Conservation (phyloP, 2,329 filamentous ascomycete species). For the Microdochium paspali region DNA sequence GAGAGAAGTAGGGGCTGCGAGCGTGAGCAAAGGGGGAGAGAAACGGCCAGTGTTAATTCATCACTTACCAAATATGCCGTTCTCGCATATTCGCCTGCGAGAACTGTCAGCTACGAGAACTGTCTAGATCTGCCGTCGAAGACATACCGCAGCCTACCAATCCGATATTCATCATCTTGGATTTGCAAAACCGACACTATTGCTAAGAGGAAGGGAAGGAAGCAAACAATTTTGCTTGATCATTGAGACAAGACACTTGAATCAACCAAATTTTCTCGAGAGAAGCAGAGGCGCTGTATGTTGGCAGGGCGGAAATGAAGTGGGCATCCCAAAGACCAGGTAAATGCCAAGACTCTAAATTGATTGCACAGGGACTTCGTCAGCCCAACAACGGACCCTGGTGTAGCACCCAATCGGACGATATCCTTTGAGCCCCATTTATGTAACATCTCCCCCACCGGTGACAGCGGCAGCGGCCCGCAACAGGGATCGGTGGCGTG, state of each 20-base stretch:
- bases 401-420: neutral
- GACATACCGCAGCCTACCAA: neutral
- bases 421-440: neutral
- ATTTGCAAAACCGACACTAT: neutral
- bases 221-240: neutral
- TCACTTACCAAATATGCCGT: neutral
- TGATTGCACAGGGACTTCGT: too few species aligned
- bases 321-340: neutral
- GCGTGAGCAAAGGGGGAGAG: neutral
- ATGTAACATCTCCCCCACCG: neutral
- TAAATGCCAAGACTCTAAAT: neutral
- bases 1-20: neutral
- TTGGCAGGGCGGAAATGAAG: neutral
- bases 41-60: neutral
- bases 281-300: neutral
- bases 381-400: neutral
- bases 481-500: neutral
- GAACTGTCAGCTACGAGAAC: neutral
- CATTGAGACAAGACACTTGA: neutral
- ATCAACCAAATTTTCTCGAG: neutral
- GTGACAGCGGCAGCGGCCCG: neutral
- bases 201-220: neutral
- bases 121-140: neutral
- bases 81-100: neutral
- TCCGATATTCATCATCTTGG: neutral